Percentiles rank a stretch among this genome's conserved stretches.
These are phyloP conservation scores for Cylindrotheca closterium DNA, from an alignment of 108 stramenopile genomes.

Conservation along the genomic window DNA sequence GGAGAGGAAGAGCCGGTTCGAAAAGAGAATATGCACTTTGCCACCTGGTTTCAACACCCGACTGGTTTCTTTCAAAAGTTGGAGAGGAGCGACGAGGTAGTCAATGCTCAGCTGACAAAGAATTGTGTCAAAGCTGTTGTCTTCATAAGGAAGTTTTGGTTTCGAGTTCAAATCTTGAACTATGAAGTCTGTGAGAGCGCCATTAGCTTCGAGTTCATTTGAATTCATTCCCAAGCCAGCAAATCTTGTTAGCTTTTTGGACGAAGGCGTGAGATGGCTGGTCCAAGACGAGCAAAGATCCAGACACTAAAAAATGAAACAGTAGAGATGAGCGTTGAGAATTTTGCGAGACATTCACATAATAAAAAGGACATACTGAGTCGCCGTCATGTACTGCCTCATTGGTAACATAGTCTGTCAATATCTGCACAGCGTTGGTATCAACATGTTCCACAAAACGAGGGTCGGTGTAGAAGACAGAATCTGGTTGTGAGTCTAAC, in stretches of 20 bases:
- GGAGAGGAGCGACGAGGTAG: constrained; percentile 83
- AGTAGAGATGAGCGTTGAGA: background rate
- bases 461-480: constrained; percentile 70
- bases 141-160: constrained; percentile 77
- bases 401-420: constrained; percentile 68
- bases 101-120: constrained; percentile 92
- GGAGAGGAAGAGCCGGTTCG: constrained; percentile 89
- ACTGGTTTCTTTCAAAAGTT: constrained; percentile 79
- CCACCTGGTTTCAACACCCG: constrained; percentile 89
- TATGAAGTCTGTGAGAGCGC: constrained; percentile 62
- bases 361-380: no score
- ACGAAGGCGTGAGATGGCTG: constrained; percentile 49
- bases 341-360: no score
- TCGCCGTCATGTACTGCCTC: constrained; percentile 41
- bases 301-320: constrained; percentile 55
- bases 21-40: constrained; percentile 83
- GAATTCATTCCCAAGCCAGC: constrained; percentile 84
- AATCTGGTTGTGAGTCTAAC: constrained; percentile 66
- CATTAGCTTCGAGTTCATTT: constrained; percentile 71
- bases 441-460: constrained; percentile 88
- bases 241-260: constrained; percentile 39
- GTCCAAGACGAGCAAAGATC: constrained; percentile 90
- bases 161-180: constrained; percentile 78
- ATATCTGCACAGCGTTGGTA: constrained; percentile 64
- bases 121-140: constrained; percentile 80